phyloP scores from a whole-genome alignment of 1,284 basidiomycete genomes.

The Cutaneotrichosporon sp. region DNA sequence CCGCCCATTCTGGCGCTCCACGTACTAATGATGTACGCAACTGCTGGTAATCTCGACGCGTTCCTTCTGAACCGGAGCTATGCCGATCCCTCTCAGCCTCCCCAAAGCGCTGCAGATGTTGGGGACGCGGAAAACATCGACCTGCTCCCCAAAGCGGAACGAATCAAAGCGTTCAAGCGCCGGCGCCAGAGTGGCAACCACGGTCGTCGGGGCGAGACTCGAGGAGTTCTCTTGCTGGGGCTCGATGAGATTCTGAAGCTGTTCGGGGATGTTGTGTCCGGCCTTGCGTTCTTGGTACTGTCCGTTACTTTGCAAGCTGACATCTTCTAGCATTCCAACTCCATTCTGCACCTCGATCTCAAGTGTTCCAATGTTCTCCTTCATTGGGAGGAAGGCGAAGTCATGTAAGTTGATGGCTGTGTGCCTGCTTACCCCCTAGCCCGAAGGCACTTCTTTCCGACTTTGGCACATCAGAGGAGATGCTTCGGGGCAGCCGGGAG shows the following conservation, averaged over 20 bases:
- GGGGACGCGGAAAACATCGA: slow-evolving; percentile 56
- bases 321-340: slow-evolving; percentile 67
- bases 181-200: slow-evolving; percentile 46
- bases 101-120: slow-evolving; percentile 29
- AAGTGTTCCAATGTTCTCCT: slow-evolving; percentile 91
- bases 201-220: slow-evolving; percentile 42
- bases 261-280: slow-evolving; percentile 73
- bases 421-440: slow-evolving; percentile 27
- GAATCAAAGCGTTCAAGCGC: slow-evolving; percentile 58
- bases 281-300: slow-evolving; percentile 73
- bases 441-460: slow-evolving; percentile 80
- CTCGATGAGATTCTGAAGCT: slow-evolving; percentile 74
- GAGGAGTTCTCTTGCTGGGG: slow-evolving; percentile 72
- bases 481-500: slow-evolving; percentile 65
- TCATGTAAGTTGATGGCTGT: slow-evolving; percentile 56
- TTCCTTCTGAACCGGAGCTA: slow-evolving; percentile 68
- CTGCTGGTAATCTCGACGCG: slow-evolving; percentile 77
- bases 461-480: slow-evolving; percentile 89
- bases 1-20: slow-evolving; percentile 78
- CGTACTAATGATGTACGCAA: slow-evolving; percentile 90
- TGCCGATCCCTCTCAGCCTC: slow-evolving; percentile 17
- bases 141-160: slow-evolving; percentile 59
- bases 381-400: slow-evolving; percentile 83
- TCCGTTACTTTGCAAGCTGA: neutral
- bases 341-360: slow-evolving; percentile 84